phyloP scores from a whole-genome alignment of 2,329 filamentous ascomycete species.

The Metarhizium guizhouense region DNA sequence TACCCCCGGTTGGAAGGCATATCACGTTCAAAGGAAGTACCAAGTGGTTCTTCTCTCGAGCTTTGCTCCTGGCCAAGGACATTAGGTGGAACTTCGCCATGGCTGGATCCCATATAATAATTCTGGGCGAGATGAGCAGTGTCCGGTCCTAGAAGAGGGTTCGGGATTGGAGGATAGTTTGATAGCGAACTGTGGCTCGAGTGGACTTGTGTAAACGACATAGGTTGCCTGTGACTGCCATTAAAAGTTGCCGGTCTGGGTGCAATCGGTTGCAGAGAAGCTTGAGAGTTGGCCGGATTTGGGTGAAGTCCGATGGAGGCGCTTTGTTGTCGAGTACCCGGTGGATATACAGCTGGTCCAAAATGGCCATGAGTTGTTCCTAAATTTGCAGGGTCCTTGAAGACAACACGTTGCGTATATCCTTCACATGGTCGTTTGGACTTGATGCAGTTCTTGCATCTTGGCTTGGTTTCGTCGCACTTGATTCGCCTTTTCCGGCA shows the following conservation, averaged over 20 bases:
- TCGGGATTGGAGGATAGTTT: slow-evolving; percentile 10
- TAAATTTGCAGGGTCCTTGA: slow-evolving; percentile 53
- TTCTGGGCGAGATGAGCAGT: slow-evolving; percentile 1
- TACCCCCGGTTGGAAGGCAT: not conserved
- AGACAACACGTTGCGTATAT: slow-evolving; percentile 72
- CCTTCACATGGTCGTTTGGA: slow-evolving; percentile 78
- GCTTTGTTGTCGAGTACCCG: slow-evolving; percentile 23
- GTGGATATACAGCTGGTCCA: slow-evolving; percentile 32
- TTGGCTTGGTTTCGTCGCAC: slow-evolving; percentile 83
- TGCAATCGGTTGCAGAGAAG: slow-evolving; percentile 36
- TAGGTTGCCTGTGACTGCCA: slow-evolving; percentile 5
- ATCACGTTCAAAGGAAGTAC: not conserved
- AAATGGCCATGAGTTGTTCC: slow-evolving; percentile 33
- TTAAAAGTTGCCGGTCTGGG: slow-evolving; percentile 38
- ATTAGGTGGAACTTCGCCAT: not conserved
- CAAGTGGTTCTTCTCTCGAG: slow-evolving; percentile 7
- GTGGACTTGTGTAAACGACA: slow-evolving; percentile 6
- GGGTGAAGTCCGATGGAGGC: slow-evolving; percentile 11
- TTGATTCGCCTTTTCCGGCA: slow-evolving; percentile 95
- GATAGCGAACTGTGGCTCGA: slow-evolving; percentile 1
- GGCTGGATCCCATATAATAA: not conserved
- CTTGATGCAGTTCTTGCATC: slow-evolving; percentile 77
- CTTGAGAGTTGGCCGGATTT: slow-evolving; percentile 28
- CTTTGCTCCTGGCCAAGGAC: slow-evolving; percentile 6
- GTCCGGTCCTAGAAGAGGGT: slow-evolving; percentile 11